Percentiles rank a stretch among this genome's conserved stretches.
phyloP scores from a whole-genome alignment of 768 basidiomycete species.

The Asterophora lycoperdoides region DNA sequence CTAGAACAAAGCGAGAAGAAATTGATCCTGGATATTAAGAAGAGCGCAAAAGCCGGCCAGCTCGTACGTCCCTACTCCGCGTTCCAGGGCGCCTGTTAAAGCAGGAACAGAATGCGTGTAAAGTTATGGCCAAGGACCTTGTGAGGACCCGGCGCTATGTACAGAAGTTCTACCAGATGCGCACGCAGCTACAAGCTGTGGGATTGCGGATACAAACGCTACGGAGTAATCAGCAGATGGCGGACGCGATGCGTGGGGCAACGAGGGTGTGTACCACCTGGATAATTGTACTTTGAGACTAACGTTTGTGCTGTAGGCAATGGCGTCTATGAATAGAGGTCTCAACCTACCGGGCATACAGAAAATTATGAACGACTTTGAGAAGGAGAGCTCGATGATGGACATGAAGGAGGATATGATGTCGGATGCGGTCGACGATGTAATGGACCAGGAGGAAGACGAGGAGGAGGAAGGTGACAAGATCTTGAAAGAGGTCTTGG shows the following conservation, averaged over 20 bases:
- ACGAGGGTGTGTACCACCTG: slow-evolving; percentile 67
- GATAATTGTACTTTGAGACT: neutral
- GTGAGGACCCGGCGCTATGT: slow-evolving; percentile 93
- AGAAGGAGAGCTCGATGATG: slow-evolving; percentile 96
- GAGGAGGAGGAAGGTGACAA: slow-evolving; percentile 96
- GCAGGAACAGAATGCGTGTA: slow-evolving; percentile 82
- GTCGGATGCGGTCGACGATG: slow-evolving; percentile 97
- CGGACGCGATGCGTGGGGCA: slow-evolving; percentile 97
- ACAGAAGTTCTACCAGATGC: slow-evolving; percentile 99
- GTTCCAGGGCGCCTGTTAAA: slow-evolving; percentile 15
- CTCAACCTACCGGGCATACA: slow-evolving; percentile 94
- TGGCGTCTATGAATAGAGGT: slow-evolving; percentile 96
- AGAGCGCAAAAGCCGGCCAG: slow-evolving; percentile 92
- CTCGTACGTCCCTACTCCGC: slow-evolving; percentile 51
- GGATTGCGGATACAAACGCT: slow-evolving; percentile 93
- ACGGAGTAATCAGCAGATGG: slow-evolving; percentile 98
- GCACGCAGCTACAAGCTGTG: slow-evolving; percentile 96
- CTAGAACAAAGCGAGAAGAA: slow-evolving; percentile 98
- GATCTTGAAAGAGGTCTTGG: slow-evolving; percentile 92
- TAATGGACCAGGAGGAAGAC: slow-evolving; percentile 84
- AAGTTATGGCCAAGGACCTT: slow-evolving; percentile 99
- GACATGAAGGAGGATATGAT: slow-evolving; percentile 99
- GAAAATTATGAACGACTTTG: slow-evolving; percentile 97
- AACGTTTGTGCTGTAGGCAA: slow-evolving; percentile 58
- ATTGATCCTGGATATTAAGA: slow-evolving; percentile 92